A percentile compares a stretch with the other conserved stretches of the same genome.
Evolutionary conservation across 106 monocot species (phyloP).

Genomic region (Dendrobium chrysotoxum): DNA sequence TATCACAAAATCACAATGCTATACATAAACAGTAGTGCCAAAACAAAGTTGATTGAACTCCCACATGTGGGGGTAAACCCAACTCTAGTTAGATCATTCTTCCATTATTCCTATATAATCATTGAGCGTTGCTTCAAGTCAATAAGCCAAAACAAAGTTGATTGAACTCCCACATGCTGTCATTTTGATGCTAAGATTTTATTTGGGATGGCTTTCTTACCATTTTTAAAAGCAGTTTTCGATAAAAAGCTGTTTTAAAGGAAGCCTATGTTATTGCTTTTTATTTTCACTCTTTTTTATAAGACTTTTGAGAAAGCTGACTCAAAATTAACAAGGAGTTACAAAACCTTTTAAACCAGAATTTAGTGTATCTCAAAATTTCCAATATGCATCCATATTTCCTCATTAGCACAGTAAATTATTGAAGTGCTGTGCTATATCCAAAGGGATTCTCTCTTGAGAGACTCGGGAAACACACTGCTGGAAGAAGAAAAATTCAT

Average conservation of each 20-base stretch:
- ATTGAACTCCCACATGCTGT: not conserved
- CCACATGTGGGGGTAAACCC: not conserved
- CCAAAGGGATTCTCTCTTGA: conserved; percentile 85
- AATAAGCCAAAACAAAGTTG: not conserved
- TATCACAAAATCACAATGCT: not conserved
- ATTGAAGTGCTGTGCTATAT: conserved; percentile 18
- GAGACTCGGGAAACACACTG: conserved; percentile 39
- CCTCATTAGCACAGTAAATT: too few species aligned
- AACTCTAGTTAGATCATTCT: not conserved
- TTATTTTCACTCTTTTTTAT: too few species aligned
- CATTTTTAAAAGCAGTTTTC: too few species aligned
- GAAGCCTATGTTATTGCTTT: too few species aligned
- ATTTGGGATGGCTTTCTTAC: too few species aligned
- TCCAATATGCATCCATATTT: too few species aligned
- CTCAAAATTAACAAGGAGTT: too few species aligned
- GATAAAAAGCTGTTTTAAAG: too few species aligned
- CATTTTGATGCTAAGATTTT: not conserved
- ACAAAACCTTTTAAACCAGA: too few species aligned
- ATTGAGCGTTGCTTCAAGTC: not conserved
- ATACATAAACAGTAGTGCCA: not conserved
- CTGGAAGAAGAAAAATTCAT: conserved; percentile 36
- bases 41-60: too few species aligned
- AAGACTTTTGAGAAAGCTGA: too few species aligned
- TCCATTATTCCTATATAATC: not conserved
- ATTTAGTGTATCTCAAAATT: too few species aligned